Conservation (phyloP, 805 yeast species). For the Yamadazyma phyllophila region DNA sequence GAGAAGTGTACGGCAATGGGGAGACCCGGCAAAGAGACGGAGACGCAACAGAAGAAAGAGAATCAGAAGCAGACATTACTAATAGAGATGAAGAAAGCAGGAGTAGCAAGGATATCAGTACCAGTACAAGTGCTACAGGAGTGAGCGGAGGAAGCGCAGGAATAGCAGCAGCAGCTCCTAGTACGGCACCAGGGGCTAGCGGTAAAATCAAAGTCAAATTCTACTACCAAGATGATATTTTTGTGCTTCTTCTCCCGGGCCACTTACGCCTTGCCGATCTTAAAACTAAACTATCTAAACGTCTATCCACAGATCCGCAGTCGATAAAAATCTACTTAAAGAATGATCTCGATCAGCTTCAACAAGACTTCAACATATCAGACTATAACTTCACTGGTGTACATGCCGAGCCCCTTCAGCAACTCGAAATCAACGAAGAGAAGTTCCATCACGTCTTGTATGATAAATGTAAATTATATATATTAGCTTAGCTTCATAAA, state of each 20-base stretch:
- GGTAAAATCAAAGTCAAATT: conserved; percentile 63
- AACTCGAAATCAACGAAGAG: conserved; percentile 37
- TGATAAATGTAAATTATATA: conserved; percentile 44
- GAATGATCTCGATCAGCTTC: conserved; percentile 41
- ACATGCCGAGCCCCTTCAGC: conserved; percentile 26
- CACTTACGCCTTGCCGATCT: conserved; percentile 49
- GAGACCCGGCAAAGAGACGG: no score
- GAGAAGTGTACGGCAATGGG: neutral
- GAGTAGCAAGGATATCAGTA: neutral
- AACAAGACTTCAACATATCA: conserved; percentile 27
- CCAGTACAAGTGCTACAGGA: neutral
- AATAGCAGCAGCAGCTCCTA: neutral
- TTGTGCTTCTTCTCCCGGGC: conserved; percentile 60
- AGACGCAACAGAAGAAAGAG: no score
- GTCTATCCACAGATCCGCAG: conserved; percentile 21
- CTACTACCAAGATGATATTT: conserved; percentile 77
- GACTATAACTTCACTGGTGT: conserved; percentile 26
- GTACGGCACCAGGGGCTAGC: conserved; percentile 6
- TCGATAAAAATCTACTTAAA: conserved; percentile 32
- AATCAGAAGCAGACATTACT: no score
- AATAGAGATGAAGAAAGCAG: neutral
- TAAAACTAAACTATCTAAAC: conserved; percentile 48
- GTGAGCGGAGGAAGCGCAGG: neutral
- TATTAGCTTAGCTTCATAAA: conserved; percentile 17
- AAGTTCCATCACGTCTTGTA: conserved; percentile 38